Evolutionary conservation across 2,329 filamentous ascomycete genomes (phyloP).

Genomic region (Claviceps paspali): DNA sequence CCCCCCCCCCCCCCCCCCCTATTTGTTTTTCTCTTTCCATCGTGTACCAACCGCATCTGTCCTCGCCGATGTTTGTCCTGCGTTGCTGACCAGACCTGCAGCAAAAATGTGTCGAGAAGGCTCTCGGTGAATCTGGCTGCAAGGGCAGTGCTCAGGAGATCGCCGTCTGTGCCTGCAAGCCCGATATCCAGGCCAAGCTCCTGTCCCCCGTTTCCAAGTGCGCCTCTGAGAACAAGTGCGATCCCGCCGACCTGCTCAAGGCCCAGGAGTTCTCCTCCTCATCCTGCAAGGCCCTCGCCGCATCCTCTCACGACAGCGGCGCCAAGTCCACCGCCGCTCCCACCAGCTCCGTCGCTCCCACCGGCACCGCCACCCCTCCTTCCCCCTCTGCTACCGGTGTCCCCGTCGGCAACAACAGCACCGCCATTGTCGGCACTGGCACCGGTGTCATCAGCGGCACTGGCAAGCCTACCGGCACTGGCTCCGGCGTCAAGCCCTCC

Average conservation of each 20-base stretch:
- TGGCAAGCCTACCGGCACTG: not conserved
- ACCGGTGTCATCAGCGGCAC: too few relatives aligned
- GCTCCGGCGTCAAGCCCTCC: not conserved
- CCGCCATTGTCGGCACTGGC: too few relatives aligned
- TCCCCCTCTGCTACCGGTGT: constrained; percentile 7
- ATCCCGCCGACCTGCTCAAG: constrained; percentile 13
- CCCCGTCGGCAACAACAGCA: too few relatives aligned
- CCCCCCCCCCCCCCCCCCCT: too few relatives aligned
- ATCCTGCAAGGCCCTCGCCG: constrained; percentile 14
- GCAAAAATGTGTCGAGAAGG: constrained; percentile 20
- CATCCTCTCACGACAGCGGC: not conserved
- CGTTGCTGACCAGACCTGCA: too few relatives aligned
- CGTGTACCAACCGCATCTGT: too few relatives aligned
- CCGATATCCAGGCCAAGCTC: constrained; percentile 20
- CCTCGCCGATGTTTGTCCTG: too few relatives aligned
- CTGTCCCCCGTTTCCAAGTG: constrained; percentile 16
- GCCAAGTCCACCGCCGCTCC: not conserved
- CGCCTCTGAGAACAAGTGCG: constrained; percentile 19
- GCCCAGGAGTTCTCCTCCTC: constrained; percentile 17
- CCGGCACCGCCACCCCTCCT: constrained; percentile 2
- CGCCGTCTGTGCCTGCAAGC: constrained; percentile 24
- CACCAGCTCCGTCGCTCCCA: too few relatives aligned
- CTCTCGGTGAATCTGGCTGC: constrained; percentile 14
- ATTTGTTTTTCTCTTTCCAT: too few relatives aligned
- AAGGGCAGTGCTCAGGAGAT: not conserved